Base-by-base conservation (phyloP, 805 yeast species). In the Metahyphopichia silvanorum region DNA sequence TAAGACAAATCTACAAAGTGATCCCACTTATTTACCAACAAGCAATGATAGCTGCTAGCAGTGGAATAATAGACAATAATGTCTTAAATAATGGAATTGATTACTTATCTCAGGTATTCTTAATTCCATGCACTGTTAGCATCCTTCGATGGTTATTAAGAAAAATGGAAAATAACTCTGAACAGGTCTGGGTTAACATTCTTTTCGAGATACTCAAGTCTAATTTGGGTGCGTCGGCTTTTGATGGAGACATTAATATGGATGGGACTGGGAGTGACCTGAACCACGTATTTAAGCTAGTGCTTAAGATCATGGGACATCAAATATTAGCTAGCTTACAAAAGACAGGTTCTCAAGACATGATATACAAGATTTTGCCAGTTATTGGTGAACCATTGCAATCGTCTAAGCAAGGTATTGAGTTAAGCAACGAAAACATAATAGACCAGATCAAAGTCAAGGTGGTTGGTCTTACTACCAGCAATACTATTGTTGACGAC, bases 21-120 rank as follows among this genome's bases (percentile, higher is more conserved):
- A 72, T 88, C 13, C 93, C 96, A 2, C 66, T 75, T 4, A 76
- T 91, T 17, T 77, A 86, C 47, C 79, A 78, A 39, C 89, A 86
- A 50, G 81, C 86, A 0, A 65, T 86, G 9, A 52, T 69, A 11
- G 85, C 94, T 1, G 66, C 76, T 31, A 70, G 72, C 15, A 56
- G 69, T 16, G 76, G 74, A 1, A 57, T 76, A 10, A 66, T 86
- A 3, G 82, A 78, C 42, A 53, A 71, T 7, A 80, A 79, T 4
- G 71, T 77, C 4, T 63, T 87, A 25, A 71, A 69, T 29, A 85
- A 84, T 35, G 97, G 96, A 0, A 64, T 91, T 21, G 97, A 89
- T 48, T 87, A 89, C 48, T 83, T 91, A 44, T 66, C 84, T 27
- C 96, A 89, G 47, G 83, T 86, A 2, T 84, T 86, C 41, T 64